Evolutionary conservation across 2,329 filamentous ascomycete genomes (phyloP), one percentile per base, ranked within the genome.

Genomic region (Beauveria asiatica): DNA sequence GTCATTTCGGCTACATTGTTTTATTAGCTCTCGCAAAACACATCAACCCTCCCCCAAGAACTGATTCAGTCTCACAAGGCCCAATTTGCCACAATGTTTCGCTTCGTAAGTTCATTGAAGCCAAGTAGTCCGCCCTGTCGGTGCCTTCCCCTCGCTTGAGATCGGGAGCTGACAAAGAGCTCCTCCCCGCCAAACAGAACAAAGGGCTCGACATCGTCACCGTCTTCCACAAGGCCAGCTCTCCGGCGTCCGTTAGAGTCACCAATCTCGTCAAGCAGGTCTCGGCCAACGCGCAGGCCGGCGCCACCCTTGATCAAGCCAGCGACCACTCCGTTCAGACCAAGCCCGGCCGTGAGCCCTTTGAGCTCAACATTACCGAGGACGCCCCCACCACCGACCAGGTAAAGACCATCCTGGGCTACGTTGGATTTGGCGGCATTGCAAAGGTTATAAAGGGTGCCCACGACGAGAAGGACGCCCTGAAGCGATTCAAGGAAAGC

Each of bases 121-220:
- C 19, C 17, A 39, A 5, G 9, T 5, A 30, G 21, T 45, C 16
- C 5, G 3, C 17, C 21, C 17, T 10, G 13, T 7, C 25, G n/a
- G n/a, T 13, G 44, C 51, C 16, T 9, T 25, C 11, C 13, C 16
- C 10, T 4, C 9, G 23, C 33, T 48, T 3, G 30, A 4, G 54
- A 13, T 17, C 1, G 42, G 21, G 27, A 25, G 42, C 55, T 57
- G 17, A 57, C 61, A 44, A 48, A 45, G 9, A 25, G 44, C 21
- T 33, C 39, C 30, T n/a, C 42, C 33, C 23, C 51, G 37, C 39
- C 25, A 30, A 41, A 30, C 69, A 92, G 88, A 83, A 81, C 76
- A 92, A 91, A 80, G 83, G 88, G 66, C 83, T 90, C 74, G 92
- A 97, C 79, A 90, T 96, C 66, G 85, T 97, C 72, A 97, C 93